A percentile compares a stretch with the other conserved stretches of the same genome.
Evolutionary conservation across 495 filamentous ascomycete genomes (phyloP).

Genomic region (Hypoxylon lenormandii): DNA sequence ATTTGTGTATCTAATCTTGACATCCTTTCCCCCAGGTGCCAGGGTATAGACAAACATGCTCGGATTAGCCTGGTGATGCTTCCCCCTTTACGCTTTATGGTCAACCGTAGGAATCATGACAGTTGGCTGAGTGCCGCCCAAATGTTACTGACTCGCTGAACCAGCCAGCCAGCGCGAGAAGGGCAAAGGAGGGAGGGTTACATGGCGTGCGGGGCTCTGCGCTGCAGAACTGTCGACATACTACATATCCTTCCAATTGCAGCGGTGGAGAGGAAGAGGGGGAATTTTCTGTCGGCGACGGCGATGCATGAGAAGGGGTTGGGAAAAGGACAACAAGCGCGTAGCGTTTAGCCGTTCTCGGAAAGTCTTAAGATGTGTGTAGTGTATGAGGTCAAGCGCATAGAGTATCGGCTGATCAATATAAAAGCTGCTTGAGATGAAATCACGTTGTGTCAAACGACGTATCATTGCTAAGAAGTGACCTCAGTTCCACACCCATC

Average conservation of each 20-base stretch:
- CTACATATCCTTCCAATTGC: slow-evolving; percentile 38
- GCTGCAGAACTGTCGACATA: slow-evolving; percentile 36
- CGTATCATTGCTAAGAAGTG: slow-evolving; percentile 37
- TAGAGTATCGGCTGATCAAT: slow-evolving; percentile 39
- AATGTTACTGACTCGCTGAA: slow-evolving; percentile 11
- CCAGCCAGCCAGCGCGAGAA: neutral
- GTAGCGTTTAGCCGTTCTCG: slow-evolving; percentile 31
- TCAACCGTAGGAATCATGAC: slow-evolving; percentile 11
- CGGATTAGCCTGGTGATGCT: slow-evolving; percentile 3
- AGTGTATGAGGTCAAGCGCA: slow-evolving; percentile 25
- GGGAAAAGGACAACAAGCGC: slow-evolving; percentile 12
- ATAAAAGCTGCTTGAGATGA: slow-evolving; percentile 15
- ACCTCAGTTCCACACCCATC: slow-evolving; percentile 17
- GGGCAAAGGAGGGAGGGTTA: slow-evolving; percentile 29
- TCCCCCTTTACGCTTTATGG: slow-evolving; percentile 13
- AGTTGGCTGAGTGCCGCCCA: slow-evolving; percentile 16
- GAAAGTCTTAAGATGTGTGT: slow-evolving; percentile 24
- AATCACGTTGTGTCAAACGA: slow-evolving; percentile 38
- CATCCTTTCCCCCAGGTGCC: slow-evolving; percentile 2
- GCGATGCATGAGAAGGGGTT: slow-evolving; percentile 34
- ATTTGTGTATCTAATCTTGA: neutral
- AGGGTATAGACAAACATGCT: slow-evolving; percentile 11
- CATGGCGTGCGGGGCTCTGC: slow-evolving; percentile 39
- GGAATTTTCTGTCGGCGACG: slow-evolving; percentile 37
- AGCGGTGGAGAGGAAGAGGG: slow-evolving; percentile 22